These are phyloP conservation scores for Leccinum pachyderme DNA, from an alignment of 1,284 basidiomycete species.

Conservation along the genomic window DNA sequence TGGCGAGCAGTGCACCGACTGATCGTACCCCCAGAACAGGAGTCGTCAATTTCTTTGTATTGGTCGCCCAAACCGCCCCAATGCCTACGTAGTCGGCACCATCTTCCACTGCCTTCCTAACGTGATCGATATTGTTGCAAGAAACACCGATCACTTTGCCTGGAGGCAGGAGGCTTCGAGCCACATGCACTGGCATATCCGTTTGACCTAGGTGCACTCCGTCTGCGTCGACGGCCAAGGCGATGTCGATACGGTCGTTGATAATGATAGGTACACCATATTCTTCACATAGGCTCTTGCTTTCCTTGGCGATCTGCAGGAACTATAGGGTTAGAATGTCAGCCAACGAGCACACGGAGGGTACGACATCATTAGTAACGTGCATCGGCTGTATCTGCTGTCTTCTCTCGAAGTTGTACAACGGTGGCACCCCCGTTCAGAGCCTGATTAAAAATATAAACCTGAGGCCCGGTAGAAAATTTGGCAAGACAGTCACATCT, in stretches of 20 bases:
- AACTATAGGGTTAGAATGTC: conserved; percentile 51
- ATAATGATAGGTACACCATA: conserved; percentile 87
- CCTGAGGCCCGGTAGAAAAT: neutral
- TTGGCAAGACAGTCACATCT: conserved; percentile 47
- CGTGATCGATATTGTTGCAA: conserved; percentile 70
- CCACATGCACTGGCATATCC: conserved; percentile 77
- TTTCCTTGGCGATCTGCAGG: conserved; percentile 69
- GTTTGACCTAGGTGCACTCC: conserved; percentile 92
- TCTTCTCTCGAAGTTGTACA: conserved; percentile 89
- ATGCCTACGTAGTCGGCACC: conserved; percentile 86
- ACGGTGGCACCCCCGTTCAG: conserved; percentile 85
- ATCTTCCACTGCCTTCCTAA: conserved; percentile 52
- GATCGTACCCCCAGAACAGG: conserved; percentile 63
- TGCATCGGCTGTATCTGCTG: conserved; percentile 75
- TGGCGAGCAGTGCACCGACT: conserved; percentile 62
- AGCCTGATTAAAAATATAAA: conserved; percentile 46
- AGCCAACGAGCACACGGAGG: neutral
- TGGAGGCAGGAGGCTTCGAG: conserved; percentile 68
- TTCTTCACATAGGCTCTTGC: conserved; percentile 75
- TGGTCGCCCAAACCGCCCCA: conserved; percentile 75
- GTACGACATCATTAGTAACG: conserved; percentile 16
- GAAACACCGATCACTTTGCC: conserved; percentile 81
- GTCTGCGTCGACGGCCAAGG: conserved; percentile 71
- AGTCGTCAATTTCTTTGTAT: conserved; percentile 67
- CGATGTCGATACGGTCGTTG: conserved; percentile 90